Evolutionary conservation across 345 rosid genomes (phyloP), one percentile per base, ranked within the genome.

Genomic region (Aquilaria sinensis): DNA sequence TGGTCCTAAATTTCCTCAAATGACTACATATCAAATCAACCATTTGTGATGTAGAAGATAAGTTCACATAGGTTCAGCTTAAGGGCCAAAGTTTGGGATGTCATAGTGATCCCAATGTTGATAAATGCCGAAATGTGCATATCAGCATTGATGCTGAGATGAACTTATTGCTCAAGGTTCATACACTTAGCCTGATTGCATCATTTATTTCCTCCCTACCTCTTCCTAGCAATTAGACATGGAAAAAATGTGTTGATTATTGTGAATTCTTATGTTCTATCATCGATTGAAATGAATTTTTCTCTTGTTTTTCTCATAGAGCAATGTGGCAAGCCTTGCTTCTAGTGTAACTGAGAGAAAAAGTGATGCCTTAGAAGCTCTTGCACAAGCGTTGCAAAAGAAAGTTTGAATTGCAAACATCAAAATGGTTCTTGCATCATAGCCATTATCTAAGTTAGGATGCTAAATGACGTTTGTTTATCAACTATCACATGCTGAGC

Each of bases 351-450:
- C 31, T 12, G 41, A 55, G 47, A 53, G 64, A 76, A 73, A 75
- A 70, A 75, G 54, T 54, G 76, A 76, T 66, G 34, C 69, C 54
- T 75, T 92, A 13, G 80, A 81, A 62, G 83, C 79, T 74, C 70
- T 93, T 70, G 79, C 89, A 47, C 95, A 82, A 76, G 97, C 95
- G 47, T 63, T 88, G 78, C 86, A 85, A 66, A 97, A 93, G 63
- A 93, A 93, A 97, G 99, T 88, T 55, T 55, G 31, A 37, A 9
- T 5, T 30, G 6, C 55, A 52, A 16, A 23, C 30, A 50, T 10
- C 46, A 23, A 23, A 23, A 23, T 23, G 23, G 23, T 23, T 16
- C 14, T n/a, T 13, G 50, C 2, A 59, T 14, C 16, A 14, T 2
- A 31, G 33, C 51, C 9, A 11, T 70, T 15, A 54, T 67, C 33